These are phyloP conservation scores for Stentor coeruleus DNA, from an alignment of 73 alveolate genomes.

Conservation along the genomic window DNA sequence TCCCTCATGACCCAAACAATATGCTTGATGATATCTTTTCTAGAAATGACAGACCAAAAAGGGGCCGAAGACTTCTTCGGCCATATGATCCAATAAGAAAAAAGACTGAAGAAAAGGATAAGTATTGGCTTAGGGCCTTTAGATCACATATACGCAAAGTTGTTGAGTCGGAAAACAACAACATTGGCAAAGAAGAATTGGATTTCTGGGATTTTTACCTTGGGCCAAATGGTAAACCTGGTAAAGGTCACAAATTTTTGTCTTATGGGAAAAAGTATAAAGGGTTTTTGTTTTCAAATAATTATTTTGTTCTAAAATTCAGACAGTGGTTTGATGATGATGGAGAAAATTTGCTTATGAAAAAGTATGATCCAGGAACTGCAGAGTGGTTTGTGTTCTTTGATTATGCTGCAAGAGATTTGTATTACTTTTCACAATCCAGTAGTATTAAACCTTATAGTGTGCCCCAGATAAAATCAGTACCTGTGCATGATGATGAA, in stretches of 20 bases:
- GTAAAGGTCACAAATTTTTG: slow-evolving; percentile 9
- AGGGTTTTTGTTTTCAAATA: not conserved
- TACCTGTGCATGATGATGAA: not conserved
- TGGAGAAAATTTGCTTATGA: not conserved
- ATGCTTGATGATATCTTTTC: slow-evolving; percentile 19
- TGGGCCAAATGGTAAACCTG: slow-evolving; percentile 23
- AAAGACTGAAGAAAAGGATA: slow-evolving; percentile 22
- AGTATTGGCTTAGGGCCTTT: slow-evolving; percentile 25
- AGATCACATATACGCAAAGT: not conserved
- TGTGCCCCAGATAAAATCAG: not conserved
- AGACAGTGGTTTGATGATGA: slow-evolving; percentile 7
- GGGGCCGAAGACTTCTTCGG: slow-evolving; percentile 9
- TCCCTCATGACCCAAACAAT: not conserved
- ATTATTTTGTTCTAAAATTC: not conserved
- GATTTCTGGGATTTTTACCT: slow-evolving; percentile 14
- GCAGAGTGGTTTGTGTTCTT: slow-evolving; percentile 18
- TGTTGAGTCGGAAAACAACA: not conserved
- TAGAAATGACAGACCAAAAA: not conserved
- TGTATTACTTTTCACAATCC: not conserved
- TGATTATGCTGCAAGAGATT: slow-evolving; percentile 22
- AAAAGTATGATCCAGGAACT: slow-evolving; percentile 10
- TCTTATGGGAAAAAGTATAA: slow-evolving; percentile 23
- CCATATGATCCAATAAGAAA: slow-evolving; percentile 19
- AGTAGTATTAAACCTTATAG: not conserved
- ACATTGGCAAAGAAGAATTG: slow-evolving; percentile 2